A percentile compares a stretch with the other conserved stretches of the same genome.
These are phyloP conservation scores for Oemleria cerasiformis DNA, from an alignment of 306 rosid genomes.

Conservation along the genomic window DNA sequence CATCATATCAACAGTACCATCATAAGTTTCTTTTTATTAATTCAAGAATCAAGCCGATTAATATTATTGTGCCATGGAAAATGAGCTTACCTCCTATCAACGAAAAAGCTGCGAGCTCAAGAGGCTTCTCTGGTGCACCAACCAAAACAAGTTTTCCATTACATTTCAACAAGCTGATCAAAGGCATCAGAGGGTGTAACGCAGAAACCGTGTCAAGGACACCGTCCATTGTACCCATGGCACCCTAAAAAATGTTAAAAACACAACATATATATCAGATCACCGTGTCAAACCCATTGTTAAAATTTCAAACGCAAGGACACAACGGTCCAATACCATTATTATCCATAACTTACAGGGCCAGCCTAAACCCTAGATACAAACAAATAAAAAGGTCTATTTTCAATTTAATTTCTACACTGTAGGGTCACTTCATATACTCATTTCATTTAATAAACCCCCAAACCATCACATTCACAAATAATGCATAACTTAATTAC, in stretches of 20 bases:
- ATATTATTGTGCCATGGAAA: too few relatives aligned
- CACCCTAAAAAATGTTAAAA: slow-evolving; percentile 22
- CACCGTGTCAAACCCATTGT: too few relatives aligned
- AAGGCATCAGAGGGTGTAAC: slow-evolving; percentile 17
- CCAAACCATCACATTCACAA: too few relatives aligned
- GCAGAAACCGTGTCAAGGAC: slow-evolving; percentile 39
- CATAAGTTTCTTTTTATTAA: background rate
- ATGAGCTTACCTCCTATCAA: slow-evolving; percentile 29
- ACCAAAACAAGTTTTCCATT: slow-evolving; percentile 35
- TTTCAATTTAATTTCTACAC: too few relatives aligned
- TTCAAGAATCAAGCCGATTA: too few relatives aligned
- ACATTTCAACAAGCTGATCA: slow-evolving; percentile 12
- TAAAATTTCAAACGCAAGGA: background rate
- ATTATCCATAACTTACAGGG: too few relatives aligned
- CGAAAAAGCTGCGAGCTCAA: slow-evolving; percentile 28
- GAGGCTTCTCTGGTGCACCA: slow-evolving; percentile 24
- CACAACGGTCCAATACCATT: too few relatives aligned
- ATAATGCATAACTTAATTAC: background rate
- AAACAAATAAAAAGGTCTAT: too few relatives aligned
- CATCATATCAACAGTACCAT: too few relatives aligned
- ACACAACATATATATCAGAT: background rate
- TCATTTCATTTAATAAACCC: too few relatives aligned
- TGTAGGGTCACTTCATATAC: too few relatives aligned
- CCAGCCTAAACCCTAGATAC: too few relatives aligned
- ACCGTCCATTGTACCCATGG: slow-evolving; percentile 33